Evolutionary conservation across 805 yeast species (phyloP).

Genomic region (Sugiyamaella smithiae): DNA sequence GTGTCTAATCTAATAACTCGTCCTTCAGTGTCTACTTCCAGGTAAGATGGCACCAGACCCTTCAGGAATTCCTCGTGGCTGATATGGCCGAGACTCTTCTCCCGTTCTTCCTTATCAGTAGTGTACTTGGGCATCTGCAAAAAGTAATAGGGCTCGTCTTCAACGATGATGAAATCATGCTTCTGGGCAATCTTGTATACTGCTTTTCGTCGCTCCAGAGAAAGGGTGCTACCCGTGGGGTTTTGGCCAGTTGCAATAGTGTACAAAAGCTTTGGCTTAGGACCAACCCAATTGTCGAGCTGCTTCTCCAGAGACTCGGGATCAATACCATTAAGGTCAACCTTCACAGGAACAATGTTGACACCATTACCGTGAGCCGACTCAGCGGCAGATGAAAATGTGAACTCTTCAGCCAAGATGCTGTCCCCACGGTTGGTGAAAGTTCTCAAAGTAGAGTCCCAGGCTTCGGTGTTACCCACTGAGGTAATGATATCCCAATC

Average conservation of each 20-base stretch:
- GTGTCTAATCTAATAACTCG: conserved; percentile 88
- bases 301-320: conserved; percentile 65
- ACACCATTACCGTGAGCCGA: conserved; percentile 73
- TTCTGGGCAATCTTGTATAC: conserved; percentile 77
- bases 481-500: conserved; percentile 74
- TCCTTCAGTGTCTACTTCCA: conserved; percentile 78
- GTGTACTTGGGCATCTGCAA: conserved; percentile 83
- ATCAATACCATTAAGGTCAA: conserved; percentile 75
- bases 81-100: conserved; percentile 10
- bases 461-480: conserved; percentile 85
- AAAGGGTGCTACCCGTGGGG: conserved; percentile 90
- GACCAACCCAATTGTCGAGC: conserved; percentile 64
- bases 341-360: conserved; percentile 64
- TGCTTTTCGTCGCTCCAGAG: conserved; percentile 69
- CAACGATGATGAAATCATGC: conserved; percentile 82
- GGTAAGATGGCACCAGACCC: conserved; percentile 71
- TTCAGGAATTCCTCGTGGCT: conserved; percentile 64
- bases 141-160: conserved; percentile 97
- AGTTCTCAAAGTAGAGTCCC: conserved; percentile 81
- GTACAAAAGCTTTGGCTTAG: conserved; percentile 82
- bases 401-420: conserved; percentile 76
- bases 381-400: conserved; percentile 83
- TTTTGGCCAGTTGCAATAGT: conserved; percentile 96
- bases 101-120: conserved; percentile 38
- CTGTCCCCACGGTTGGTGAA: conserved; percentile 76